Evolutionary conservation across 1,284 basidiomycete species (phyloP).

Genomic region (Cryptococcus neoformans): DNA sequence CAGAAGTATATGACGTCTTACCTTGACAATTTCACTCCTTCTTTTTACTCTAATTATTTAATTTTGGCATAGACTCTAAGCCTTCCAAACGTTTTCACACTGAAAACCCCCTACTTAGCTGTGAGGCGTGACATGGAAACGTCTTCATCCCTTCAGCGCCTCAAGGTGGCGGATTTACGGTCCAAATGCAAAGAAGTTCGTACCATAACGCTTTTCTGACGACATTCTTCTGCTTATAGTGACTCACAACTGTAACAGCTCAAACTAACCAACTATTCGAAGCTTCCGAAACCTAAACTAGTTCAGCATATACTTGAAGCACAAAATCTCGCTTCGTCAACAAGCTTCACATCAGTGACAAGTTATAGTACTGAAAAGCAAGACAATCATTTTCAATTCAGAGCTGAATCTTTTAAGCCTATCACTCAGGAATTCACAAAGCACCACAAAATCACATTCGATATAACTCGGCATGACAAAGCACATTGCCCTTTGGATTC

Average conservation of each 20-base stretch:
- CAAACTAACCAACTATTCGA: conserved; percentile 26
- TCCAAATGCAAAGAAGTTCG: conserved; percentile 27
- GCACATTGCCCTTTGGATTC: too few species aligned
- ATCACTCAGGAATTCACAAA: too few species aligned
- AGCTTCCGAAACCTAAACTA: conserved; percentile 31
- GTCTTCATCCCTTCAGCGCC: conserved; percentile 2
- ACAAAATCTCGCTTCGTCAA: background rate
- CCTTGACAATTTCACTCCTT: background rate
- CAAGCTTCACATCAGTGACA: too few species aligned
- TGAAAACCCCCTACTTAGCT: background rate
- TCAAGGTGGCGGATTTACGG: conserved; percentile 32
- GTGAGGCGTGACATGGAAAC: conserved; percentile 2
- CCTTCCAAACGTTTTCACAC: background rate
- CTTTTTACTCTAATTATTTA: background rate
- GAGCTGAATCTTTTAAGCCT: too few species aligned
- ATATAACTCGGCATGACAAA: too few species aligned
- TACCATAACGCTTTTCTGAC: background rate
- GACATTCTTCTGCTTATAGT: background rate
- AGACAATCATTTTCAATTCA: too few species aligned
- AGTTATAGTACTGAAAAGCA: too few species aligned
- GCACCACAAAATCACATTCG: too few species aligned
- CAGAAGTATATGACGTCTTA: too few species aligned
- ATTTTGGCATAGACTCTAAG: too few species aligned
- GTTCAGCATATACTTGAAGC: conserved; percentile 17
- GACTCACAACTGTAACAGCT: conserved; percentile 13